Percentiles rank a stretch among this genome's conserved stretches.
Conservation (phyloP, 139 green algal species). For the Ulvella scutata region DNA sequence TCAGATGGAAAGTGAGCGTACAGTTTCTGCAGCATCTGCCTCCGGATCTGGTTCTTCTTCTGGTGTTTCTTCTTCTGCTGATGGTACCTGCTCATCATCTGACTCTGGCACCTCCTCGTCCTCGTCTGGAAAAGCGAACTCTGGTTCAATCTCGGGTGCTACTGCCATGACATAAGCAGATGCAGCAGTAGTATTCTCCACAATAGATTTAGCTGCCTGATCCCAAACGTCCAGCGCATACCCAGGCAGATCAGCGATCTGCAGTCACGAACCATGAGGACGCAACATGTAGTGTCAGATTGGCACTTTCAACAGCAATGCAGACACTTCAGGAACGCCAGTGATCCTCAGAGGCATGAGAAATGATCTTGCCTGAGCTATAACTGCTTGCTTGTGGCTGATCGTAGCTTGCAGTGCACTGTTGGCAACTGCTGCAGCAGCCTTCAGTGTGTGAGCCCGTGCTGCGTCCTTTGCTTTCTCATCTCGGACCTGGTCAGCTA, state of each 20-base stretch:
- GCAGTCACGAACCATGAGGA: too few species aligned
- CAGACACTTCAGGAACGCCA: too few species aligned
- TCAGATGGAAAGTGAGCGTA: too few species aligned
- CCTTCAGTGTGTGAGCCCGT: too few species aligned
- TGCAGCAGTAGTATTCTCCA: background rate
- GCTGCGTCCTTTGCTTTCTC: background rate
- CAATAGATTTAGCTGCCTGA: background rate
- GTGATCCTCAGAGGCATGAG: too few species aligned
- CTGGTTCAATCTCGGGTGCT: background rate
- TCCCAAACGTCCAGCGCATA: background rate
- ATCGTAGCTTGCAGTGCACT: too few species aligned
- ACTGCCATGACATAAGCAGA: background rate
- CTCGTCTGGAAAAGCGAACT: background rate
- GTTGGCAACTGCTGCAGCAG: too few species aligned
- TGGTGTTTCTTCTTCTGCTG: background rate
- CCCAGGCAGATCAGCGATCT: background rate
- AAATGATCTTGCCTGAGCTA: too few species aligned
- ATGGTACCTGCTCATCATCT: background rate
- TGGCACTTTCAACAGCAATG: too few species aligned
- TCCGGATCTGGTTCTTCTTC: background rate
- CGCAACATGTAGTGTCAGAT: too few species aligned
- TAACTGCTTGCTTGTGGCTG: too few species aligned
- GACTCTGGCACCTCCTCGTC: background rate
- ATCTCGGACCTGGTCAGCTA: background rate
- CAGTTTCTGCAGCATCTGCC: background rate